Percentiles rank a stretch among this genome's conserved stretches.
Conservation (phyloP, 768 basidiomycete genomes). For the Leccinum uliginosum region DNA sequence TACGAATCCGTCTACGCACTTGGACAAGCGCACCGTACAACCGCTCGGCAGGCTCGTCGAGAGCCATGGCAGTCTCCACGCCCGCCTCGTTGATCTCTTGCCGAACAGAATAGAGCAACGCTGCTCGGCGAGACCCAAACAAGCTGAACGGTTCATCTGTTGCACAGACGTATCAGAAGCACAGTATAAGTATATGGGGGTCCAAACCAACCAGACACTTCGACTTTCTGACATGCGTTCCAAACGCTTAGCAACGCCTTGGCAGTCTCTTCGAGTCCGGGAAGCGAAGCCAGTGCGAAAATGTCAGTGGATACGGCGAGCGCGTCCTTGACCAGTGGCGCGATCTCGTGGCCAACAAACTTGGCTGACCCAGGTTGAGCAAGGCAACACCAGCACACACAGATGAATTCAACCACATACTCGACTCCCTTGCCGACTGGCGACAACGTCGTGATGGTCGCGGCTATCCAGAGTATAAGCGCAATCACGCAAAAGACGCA, state of each 20-base stretch:
- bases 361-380: slow-evolving; percentile 19
- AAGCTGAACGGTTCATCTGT: slow-evolving; percentile 64
- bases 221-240: slow-evolving; percentile 56
- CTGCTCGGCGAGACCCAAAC: slow-evolving; percentile 69
- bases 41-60: slow-evolving; percentile 43
- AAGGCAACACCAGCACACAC: not conserved
- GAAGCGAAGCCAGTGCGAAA: slow-evolving; percentile 48
- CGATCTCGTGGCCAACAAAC: slow-evolving; percentile 30
- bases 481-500: not conserved
- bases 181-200: not conserved
- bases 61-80: slow-evolving; percentile 41
- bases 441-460: slow-evolving; percentile 19
- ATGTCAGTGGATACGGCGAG: slow-evolving; percentile 34
- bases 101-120: slow-evolving; percentile 56
- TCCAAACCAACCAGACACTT: slow-evolving; percentile 34
- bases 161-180: not conserved
- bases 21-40: slow-evolving; percentile 37
- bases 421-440: slow-evolving; percentile 23
- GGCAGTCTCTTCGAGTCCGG: slow-evolving; percentile 51
- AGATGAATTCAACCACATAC: slow-evolving; percentile 1
- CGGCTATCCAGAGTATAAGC: slow-evolving; percentile 6
- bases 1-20: slow-evolving; percentile 28
- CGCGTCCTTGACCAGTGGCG: slow-evolving; percentile 33
- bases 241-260: slow-evolving; percentile 54
- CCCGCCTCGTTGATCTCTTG: slow-evolving; percentile 60